Evolutionary conservation across 163 green algal species (phyloP).

Genomic region (Volvox carteri): DNA sequence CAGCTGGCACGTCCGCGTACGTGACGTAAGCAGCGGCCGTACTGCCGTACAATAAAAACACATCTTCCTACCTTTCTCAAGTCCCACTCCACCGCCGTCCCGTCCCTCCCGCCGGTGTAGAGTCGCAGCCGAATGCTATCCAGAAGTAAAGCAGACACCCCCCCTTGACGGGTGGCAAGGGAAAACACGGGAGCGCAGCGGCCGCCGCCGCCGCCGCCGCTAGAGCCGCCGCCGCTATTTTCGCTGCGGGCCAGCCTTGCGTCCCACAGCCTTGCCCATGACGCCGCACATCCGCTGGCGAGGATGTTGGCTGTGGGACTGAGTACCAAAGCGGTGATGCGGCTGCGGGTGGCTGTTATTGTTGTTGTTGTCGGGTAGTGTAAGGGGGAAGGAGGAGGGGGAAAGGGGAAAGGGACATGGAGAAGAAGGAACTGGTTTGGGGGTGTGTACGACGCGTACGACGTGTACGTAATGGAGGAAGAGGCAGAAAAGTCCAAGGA

Average conservation of each 20-base stretch:
- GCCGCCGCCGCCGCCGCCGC: neutral
- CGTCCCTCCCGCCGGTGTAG: constrained; percentile 36
- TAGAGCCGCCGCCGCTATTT: neutral
- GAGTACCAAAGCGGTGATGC: constrained; percentile 26
- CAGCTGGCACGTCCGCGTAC: neutral
- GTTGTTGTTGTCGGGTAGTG: too few relatives aligned
- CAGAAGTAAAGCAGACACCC: constrained; percentile 22
- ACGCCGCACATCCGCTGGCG: constrained; percentile 25
- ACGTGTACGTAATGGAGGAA: neutral
- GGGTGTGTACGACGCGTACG: neutral
- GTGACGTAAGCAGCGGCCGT: neutral
- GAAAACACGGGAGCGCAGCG: constrained; percentile 10
- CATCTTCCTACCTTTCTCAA: constrained; percentile 43
- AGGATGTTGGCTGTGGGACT: constrained; percentile 37
- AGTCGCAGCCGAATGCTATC: constrained; percentile 26
- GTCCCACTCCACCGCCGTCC: constrained; percentile 41
- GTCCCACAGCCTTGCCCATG: constrained; percentile 52
- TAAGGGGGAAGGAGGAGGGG: neutral
- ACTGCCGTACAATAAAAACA: too few relatives aligned
- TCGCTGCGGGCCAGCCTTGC: neutral
- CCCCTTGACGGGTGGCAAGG: constrained; percentile 14
- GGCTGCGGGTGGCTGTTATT: constrained; percentile 37
- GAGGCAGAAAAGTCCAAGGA: neutral
- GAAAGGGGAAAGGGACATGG: neutral
- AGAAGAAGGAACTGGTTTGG: too few relatives aligned